Evolutionary conservation across 768 basidiomycete genomes (phyloP), one percentile per base, ranked within the genome.

Genomic region (Kwoniella bestiolae): DNA sequence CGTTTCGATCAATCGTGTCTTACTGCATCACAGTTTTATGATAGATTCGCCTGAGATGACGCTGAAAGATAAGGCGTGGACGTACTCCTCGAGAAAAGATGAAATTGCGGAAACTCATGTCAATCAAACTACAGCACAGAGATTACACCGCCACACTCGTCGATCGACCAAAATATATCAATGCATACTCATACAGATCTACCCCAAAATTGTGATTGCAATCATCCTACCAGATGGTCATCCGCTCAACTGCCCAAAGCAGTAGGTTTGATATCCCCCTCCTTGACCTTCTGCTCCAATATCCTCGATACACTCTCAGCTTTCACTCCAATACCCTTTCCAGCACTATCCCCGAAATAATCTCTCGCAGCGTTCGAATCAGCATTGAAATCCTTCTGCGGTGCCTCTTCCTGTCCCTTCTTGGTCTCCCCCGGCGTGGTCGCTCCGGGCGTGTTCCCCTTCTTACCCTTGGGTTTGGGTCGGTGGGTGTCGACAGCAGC

Each of bases 401-500:
- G n/a, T 28, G 26, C 26, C 4, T 44, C 38, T 14, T 23, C 32
- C 8, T 41, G 16, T 18, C 29, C 62, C 1, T 41, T 26, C 4
- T 31, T 51, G 8, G 60, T 25, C 26, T 32, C 26, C 3, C 21
- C 28, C 18, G 57, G 51, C 26, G 44, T 32, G 31, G 11, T 23
- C 38, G 8, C 45, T 9, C 25, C 32, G 18, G 60, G 60, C 29
- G 60, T 61, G 3, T n/a, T 31, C 6, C 60, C 49, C 23, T 46
- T 65, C 8, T 41, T 38, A 52, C 71, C 70, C 8, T 53, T 60
- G 6, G 80, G 80, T 64, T 76, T 80, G 2, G 88, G 86, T 53
- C 94, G 87, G 80, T 95, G 93, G 0, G 94, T 98, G 81, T 98
- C 91, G 28, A 98, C 95, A 1, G 95, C 95, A 26, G 85, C 85